Conservation (phyloP, 306 rosid genomes). For the Canavalia gladiata region DNA sequence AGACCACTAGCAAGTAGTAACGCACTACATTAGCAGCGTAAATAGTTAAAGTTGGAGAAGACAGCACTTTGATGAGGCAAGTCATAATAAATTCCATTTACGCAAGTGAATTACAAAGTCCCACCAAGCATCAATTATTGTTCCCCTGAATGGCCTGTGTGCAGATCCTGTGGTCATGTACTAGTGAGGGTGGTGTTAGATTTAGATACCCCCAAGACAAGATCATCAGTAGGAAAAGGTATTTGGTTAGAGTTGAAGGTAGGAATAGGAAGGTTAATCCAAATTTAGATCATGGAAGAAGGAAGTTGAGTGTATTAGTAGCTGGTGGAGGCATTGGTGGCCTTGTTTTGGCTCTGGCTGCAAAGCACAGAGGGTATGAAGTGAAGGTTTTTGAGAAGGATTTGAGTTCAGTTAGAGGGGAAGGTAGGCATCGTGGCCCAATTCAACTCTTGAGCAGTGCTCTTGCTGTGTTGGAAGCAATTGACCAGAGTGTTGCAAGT, state of each 20-base stretch:
- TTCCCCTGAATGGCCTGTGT: conserved; percentile 50
- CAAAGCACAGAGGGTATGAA: conserved; percentile 52
- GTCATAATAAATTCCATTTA: background rate
- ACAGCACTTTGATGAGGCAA: background rate
- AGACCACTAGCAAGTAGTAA: background rate
- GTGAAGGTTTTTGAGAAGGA: conserved; percentile 60
- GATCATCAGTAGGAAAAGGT: conserved; percentile 29
- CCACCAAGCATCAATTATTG: background rate
- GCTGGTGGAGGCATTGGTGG: conserved; percentile 63
- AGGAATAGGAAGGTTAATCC: conserved; percentile 13
- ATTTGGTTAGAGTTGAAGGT: conserved; percentile 31
- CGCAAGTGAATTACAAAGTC: too few species aligned
- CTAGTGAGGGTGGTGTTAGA: background rate
- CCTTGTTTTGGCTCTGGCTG: conserved; percentile 57
- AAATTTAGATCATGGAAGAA: conserved; percentile 29
- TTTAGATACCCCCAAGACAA: background rate
- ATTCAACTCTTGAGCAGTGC: conserved; percentile 58
- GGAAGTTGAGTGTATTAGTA: conserved; percentile 48
- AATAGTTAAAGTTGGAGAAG: background rate
- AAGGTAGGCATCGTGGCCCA: conserved; percentile 60
- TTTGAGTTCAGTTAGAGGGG: conserved; percentile 61
- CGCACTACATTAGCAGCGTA: background rate
- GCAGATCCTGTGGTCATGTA: conserved; percentile 37
- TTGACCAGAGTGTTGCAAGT: conserved; percentile 50
- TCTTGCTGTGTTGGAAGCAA: conserved; percentile 55